Evolutionary conservation across 148 eudicot genomes (phyloP), one percentile per base, ranked within the genome.

Genomic region (Arbutus unedo): DNA sequence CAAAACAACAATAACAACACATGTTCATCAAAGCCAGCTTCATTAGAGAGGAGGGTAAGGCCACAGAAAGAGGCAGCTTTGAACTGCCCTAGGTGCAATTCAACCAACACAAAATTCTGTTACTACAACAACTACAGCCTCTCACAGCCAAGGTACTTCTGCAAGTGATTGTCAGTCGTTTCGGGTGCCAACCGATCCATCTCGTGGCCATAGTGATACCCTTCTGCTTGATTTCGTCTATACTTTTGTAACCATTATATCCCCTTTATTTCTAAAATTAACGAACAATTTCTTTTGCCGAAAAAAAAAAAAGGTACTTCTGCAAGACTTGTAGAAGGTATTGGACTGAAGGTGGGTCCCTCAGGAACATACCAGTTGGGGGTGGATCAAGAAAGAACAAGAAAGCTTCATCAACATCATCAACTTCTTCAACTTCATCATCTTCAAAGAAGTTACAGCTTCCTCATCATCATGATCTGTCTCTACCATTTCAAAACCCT

Each of bases 121-220:
- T 95, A 95, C 71, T 95, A 95, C 95, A 95, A 95, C 93, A 95
- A 95, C 68, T 95, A 95, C 88, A 95, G 95, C 55, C 90, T 95
- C 11, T 85, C 94, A 0, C 98, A 95, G 81, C 98, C 98, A 11
- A 91, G 98, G 45, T 92, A 93, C 81, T 95, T 93, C 41, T 95
- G 98, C 88, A 95, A 95, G 87, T 31, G 38, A 31, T 31, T 31
- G 38, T 31, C 38, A 1, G 38, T 31, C 38, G 38, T 31, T 31
- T 31, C 1, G 38, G 38, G 38, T 31, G 38, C 38, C 38, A 31
- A 31, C 38, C 38, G 38, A 31, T 31, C 38, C 38, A 1, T 31
- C 38, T 31, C 38, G 38, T 31, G 38, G 38, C 38, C 38, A 1
- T 31, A 31, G 38, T 31, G 38, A 31, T 31, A 31, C 38, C 38